phyloP scores from a whole-genome alignment of 1,139 yeast species.

The Kodamaea suecica region DNA sequence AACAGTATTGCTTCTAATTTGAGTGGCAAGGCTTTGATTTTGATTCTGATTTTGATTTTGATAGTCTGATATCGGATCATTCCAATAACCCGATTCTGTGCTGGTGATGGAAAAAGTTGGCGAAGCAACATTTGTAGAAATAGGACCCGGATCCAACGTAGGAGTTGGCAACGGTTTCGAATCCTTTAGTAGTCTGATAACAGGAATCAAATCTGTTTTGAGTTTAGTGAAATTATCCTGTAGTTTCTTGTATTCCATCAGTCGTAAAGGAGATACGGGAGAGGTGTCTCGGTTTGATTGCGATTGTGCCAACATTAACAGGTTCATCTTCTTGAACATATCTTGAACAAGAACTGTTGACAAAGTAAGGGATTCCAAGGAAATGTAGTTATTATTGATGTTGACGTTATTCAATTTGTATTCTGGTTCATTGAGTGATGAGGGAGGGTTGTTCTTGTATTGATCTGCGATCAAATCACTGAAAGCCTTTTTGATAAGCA shows the following conservation, averaged over 20 bases:
- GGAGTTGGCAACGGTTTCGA: constrained; percentile 59
- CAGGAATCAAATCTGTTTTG: constrained; percentile 52
- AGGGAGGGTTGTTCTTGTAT: constrained; percentile 30
- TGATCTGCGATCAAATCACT: constrained; percentile 42
- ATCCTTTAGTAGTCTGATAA: constrained; percentile 50
- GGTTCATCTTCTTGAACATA: constrained; percentile 27
- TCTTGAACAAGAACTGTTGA: constrained; percentile 38
- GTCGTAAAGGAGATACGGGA: constrained; percentile 13
- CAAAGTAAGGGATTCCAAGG: constrained; percentile 33
- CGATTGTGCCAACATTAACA: constrained; percentile 11
- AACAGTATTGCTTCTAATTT: background rate
- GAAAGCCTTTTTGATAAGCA: constrained; percentile 48
- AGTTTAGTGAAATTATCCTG: constrained; percentile 49
- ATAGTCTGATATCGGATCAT: constrained; percentile 12
- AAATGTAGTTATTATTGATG: constrained; percentile 33
- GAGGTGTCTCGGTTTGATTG: constrained; percentile 15
- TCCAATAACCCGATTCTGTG: constrained; percentile 12
- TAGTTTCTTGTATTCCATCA: constrained; percentile 37
- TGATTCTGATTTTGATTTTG: too few species aligned
- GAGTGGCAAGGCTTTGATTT: too few species aligned
- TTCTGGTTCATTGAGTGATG: constrained; percentile 30
- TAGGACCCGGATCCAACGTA: constrained; percentile 39
- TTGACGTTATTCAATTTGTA: constrained; percentile 27
- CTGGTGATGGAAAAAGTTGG: constrained; percentile 33
- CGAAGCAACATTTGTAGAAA: constrained; percentile 27